phyloP scores from a whole-genome alignment of 2,329 filamentous ascomycete species.

The Ampelomyces quisqualis region DNA sequence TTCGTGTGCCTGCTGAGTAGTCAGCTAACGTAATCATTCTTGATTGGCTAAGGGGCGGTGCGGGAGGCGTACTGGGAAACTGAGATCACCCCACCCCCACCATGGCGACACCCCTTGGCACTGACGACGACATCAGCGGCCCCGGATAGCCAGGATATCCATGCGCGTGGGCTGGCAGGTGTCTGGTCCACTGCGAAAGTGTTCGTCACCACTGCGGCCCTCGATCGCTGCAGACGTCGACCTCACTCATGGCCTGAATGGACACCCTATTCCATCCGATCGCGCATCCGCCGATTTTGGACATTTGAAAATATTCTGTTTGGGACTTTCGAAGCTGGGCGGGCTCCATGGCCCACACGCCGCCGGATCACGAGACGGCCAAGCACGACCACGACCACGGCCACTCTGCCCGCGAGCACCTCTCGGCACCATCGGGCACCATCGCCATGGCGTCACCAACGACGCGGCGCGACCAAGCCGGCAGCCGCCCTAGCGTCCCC shows the following conservation, averaged over 20 bases:
- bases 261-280: too few species aligned
- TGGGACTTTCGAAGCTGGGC: too few species aligned
- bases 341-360: background rate
- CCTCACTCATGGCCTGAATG: too few species aligned
- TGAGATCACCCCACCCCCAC: too few species aligned
- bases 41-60: too few species aligned
- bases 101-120: background rate
- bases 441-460: constrained; percentile 13
- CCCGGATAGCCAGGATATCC: background rate
- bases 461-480: constrained; percentile 12
- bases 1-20: too few species aligned
- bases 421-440: background rate
- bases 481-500: constrained; percentile 18
- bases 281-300: background rate
- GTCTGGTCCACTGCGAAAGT: constrained; percentile 1
- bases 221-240: background rate
- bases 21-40: too few species aligned
- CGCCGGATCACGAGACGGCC: background rate
- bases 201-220: background rate
- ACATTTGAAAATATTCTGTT: too few species aligned
- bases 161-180: background rate
- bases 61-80: too few species aligned
- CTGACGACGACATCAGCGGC: background rate
- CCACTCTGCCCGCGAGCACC: too few species aligned
- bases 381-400: background rate